Percentiles rank a stretch among this genome's conserved stretches.
These are phyloP conservation scores for Vanderwaltozyma yarrowii DNA, from an alignment of 805 yeast genomes.

Conservation along the genomic window DNA sequence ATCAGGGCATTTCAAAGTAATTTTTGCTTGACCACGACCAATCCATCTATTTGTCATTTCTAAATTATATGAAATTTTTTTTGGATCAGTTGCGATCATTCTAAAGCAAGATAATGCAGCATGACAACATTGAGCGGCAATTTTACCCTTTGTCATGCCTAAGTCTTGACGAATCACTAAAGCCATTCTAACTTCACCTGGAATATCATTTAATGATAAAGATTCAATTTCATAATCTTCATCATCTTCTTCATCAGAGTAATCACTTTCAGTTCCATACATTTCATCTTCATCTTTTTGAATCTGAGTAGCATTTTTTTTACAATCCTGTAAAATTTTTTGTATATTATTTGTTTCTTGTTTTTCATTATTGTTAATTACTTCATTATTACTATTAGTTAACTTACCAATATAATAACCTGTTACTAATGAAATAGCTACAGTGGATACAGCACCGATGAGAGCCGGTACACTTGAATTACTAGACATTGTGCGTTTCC, in stretches of 20 bases:
- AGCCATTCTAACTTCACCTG: constrained; percentile 81
- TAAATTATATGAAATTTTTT: constrained; percentile 46
- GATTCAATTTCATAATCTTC: constrained; percentile 49
- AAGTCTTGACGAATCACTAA: constrained; percentile 80
- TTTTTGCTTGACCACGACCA: constrained; percentile 83
- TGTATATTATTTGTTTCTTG: no score
- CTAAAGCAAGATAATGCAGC: constrained; percentile 91
- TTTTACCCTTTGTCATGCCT: constrained; percentile 89
- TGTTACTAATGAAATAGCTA: no score
- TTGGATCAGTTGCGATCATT: constrained; percentile 42
- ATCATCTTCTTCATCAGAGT: not conserved
- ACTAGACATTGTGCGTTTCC: no score
- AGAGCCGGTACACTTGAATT: no score
- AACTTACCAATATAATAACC: no score
- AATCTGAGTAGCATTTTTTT: constrained; percentile 16
- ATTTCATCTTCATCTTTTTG: constrained; percentile 18
- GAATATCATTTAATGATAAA: constrained; percentile 47
- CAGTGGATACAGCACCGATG: no score
- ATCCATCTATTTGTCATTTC: constrained; percentile 67
- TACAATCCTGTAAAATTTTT: no score
- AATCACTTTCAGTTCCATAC: constrained; percentile 16
- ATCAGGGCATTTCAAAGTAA: constrained; percentile 65
- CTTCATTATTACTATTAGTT: no score
- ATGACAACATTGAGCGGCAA: constrained; percentile 96
- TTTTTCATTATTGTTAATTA: not conserved